Base-by-base conservation (phyloP, 805 yeast genomes). In the Candida yuanshanica region DNA sequence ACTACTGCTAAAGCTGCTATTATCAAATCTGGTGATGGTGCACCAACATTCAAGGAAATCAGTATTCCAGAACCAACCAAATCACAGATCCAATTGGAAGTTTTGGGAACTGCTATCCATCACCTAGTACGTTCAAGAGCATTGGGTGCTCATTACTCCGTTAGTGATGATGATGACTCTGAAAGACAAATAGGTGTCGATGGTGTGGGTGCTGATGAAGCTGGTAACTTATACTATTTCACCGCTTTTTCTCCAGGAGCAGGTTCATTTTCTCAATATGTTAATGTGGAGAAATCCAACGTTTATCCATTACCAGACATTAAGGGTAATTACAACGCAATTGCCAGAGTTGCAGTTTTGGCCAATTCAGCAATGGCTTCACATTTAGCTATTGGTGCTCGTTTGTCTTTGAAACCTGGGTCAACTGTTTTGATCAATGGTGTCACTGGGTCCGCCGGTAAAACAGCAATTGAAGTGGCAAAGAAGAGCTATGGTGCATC, bases 311-410 rank as follows among this genome's bases (percentile, higher is more conserved):
- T 44, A 2, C 24, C 33, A 3, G 21, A 26, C 2, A 13, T 36
- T 8, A 23, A 18, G 7, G 29, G n/a, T 18, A 37, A 39, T 13
- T 37, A 29, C 5, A 10, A 22, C 18, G 18, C 29, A 3, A 37
- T 45, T n/a, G 34, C 26, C 6, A 36, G 40, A 20, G 37, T 42
- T 4, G 41, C 48, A 6, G 41, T 36, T 2, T 21, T 45, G 11
- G 35, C 46, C 3, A 45, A 45, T 26, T 36, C 43, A 2, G 35
- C 39, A n/a, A 45, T 45, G 46, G 41, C 48, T 21, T 42, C 48
- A 1, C 37, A 32, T 29, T 23, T 45, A 3, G 43, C 46, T 1
- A 24, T 45, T 8, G 45, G 38, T 8, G 22, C 39, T 5, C 38
- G 42, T 21, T 18, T 42, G 13, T 26, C 23, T 4, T 23, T 32